These are phyloP conservation scores for Candida bentonensis DNA, from an alignment of 805 yeast genomes.

Conservation along the genomic window DNA sequence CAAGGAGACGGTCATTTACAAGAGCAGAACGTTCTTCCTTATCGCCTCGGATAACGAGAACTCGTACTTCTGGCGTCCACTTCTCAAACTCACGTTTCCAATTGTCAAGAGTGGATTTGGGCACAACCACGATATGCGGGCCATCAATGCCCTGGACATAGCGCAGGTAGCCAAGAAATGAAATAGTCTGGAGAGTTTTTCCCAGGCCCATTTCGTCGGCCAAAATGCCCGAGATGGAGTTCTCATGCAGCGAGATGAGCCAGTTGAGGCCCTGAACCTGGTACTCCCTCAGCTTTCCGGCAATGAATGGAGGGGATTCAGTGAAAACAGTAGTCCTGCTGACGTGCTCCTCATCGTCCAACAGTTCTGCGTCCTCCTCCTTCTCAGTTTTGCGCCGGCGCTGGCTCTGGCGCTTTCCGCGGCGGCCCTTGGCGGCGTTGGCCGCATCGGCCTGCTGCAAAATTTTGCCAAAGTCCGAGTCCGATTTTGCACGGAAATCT, in stretches of 20 bases:
- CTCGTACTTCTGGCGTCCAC: slow-evolving; percentile 92
- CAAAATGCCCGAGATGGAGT: slow-evolving; percentile 75
- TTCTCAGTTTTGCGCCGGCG: slow-evolving; percentile 75
- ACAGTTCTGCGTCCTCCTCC: slow-evolving; percentile 92
- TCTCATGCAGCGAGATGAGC: slow-evolving; percentile 77
- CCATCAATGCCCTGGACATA: slow-evolving; percentile 68
- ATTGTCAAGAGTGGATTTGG: slow-evolving; percentile 89
- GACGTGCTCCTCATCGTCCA: slow-evolving; percentile 74
- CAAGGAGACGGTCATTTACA: slow-evolving; percentile 42
- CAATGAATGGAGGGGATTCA: slow-evolving; percentile 64
- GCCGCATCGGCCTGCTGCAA: slow-evolving; percentile 20
- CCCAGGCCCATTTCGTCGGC: slow-evolving; percentile 99
- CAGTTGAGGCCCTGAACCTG: slow-evolving; percentile 93
- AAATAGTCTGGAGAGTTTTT: slow-evolving; percentile 85
- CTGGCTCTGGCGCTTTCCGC: slow-evolving; percentile 11
- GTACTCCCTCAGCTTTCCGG: slow-evolving; percentile 72
- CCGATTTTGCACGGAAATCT: slow-evolving; percentile 63
- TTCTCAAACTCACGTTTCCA: slow-evolving; percentile 90
- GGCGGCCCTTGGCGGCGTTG: slow-evolving; percentile 10
- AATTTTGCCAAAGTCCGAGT: slow-evolving; percentile 36
- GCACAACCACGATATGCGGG: slow-evolving; percentile 83
- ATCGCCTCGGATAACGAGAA: slow-evolving; percentile 72
- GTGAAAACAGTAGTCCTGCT: slow-evolving; percentile 51
- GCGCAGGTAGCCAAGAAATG: slow-evolving; percentile 78
- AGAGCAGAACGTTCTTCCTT: slow-evolving; percentile 60